A percentile compares a stretch with the other conserved stretches of the same genome.
Conservation (phyloP, 2,329 filamentous ascomycete species). For the Stagonosporopsis vannaccii region DNA sequence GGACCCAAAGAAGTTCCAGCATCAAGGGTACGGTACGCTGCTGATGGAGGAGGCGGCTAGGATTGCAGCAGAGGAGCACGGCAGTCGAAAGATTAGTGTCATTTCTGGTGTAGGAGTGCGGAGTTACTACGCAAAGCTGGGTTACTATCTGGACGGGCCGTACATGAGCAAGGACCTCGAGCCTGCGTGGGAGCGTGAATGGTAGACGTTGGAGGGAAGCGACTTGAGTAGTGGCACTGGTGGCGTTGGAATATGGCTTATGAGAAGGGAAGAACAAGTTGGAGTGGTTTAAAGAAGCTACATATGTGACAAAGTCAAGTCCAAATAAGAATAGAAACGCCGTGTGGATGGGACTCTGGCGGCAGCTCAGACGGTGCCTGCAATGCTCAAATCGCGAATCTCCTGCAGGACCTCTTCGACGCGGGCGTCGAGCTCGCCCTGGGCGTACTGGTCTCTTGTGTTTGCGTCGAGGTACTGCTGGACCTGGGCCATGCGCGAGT, state of each 20-base stretch:
- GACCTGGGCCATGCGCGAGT: constrained; percentile 97
- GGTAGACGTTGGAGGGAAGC: constrained; percentile 17
- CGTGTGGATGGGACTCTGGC: background rate
- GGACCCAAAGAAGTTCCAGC: constrained; percentile 96
- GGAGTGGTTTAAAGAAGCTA: background rate
- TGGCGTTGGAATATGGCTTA: too few species aligned
- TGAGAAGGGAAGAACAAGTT: background rate
- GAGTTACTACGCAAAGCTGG: constrained; percentile 92
- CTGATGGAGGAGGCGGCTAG: constrained; percentile 98
- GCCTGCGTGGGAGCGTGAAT: constrained; percentile 45
- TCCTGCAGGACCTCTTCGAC: constrained; percentile 97
- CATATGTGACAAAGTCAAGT: background rate
- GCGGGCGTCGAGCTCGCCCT: constrained; percentile 86
- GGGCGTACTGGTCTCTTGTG: constrained; percentile 93
- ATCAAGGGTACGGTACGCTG: constrained; percentile 94
- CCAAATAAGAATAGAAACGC: constrained; percentile 7
- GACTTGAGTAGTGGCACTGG: too few species aligned
- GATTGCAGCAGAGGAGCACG: constrained; percentile 93
- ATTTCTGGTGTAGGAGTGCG: constrained; percentile 97
- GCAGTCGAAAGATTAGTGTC: constrained; percentile 91
- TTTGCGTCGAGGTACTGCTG: constrained; percentile 97
- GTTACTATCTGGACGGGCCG: constrained; percentile 91
- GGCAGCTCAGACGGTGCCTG: constrained; percentile 63
- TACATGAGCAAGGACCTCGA: constrained; percentile 61
- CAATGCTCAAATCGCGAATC: constrained; percentile 95